Conservation (phyloP, 768 basidiomycete species). For the Crassisporium funariophilum region DNA sequence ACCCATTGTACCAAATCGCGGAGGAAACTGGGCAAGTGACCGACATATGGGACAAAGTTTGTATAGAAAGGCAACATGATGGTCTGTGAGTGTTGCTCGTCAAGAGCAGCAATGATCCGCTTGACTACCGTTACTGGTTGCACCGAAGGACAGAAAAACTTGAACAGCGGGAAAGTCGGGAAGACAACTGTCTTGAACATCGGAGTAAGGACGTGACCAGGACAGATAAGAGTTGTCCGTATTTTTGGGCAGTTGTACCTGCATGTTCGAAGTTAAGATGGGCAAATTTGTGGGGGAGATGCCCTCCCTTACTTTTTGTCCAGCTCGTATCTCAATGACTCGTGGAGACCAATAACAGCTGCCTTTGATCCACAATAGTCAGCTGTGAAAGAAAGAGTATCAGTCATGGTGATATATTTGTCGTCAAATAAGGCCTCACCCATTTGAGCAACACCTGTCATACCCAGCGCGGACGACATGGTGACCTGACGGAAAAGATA, state of each 20-base stretch:
- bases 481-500: conserved; percentile 56
- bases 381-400: conserved; percentile 40
- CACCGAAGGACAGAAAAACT: conserved; percentile 78
- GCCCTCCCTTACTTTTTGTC: conserved; percentile 71
- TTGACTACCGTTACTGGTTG: conserved; percentile 78
- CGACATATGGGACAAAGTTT: conserved; percentile 57
- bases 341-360: conserved; percentile 78
- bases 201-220: conserved; percentile 77
- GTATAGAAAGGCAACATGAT: conserved; percentile 76
- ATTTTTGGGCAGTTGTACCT: conserved; percentile 76
- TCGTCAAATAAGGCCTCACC: conserved; percentile 46
- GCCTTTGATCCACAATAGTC: conserved; percentile 95
- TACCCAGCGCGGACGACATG: conserved; percentile 72
- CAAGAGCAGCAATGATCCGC: conserved; percentile 76
- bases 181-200: conserved; percentile 68
- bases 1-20: conserved; percentile 82
- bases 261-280: no score
- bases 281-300: no score
- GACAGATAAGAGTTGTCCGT: conserved; percentile 85
- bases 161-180: conserved; percentile 51
- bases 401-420: background rate
- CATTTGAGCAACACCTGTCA: conserved; percentile 74
- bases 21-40: conserved; percentile 67
- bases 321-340: conserved; percentile 86
- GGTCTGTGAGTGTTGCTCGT: conserved; percentile 74